Base-by-base conservation (phyloP, 2,329 filamentous ascomycete genomes). In the Fusarium hainanense region DNA sequence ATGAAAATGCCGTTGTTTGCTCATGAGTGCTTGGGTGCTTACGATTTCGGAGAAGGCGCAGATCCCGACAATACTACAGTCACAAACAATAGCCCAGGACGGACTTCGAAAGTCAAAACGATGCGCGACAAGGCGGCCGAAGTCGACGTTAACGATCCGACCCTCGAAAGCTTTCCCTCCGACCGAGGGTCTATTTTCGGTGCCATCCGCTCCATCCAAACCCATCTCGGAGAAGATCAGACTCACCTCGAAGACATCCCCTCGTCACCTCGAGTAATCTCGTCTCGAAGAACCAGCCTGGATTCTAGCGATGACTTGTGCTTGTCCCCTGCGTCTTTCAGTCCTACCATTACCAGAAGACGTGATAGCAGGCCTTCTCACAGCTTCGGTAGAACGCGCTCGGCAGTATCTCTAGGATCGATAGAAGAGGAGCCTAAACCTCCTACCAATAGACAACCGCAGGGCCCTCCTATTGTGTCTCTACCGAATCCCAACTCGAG, bases 131-230 rank as follows among this genome's bases (percentile, higher is more conserved):
- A 62, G 27, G 40, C 52, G 14, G 63, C 58, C 14, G 58, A 74
- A 12, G 47, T 75, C 27, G 84, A 85, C 49, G 63, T 82, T 4
- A 79, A 82, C 48, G 85, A 87, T 51, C 84, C 85, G 3, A 84
- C 81, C 0, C 74, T 87, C 11, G 85, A 86, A 64, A 77, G 73
- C 20, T 85, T 86, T 66, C 85, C 85, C 4, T 84, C 80, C 2
- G 81, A 82, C 52, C 78, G 79, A 18, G 76, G 78, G 1, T 82
- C 81, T 8, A 84, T 86, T 51, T 74, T 86, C 14, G 79, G 82
- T 49, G 78, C 82, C 2, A 77, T 87, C 16, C 81, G 82, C 9
- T 82, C 81, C 54, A 80, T 87, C 16, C 82, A 82, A 58, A 84
- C 82, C 0, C 81, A 82, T 43, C 77, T 82, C 1, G 77, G 78